phyloP scores from a whole-genome alignment of 1,284 basidiomycete genomes.

The Porphyrellus sp. region DNA sequence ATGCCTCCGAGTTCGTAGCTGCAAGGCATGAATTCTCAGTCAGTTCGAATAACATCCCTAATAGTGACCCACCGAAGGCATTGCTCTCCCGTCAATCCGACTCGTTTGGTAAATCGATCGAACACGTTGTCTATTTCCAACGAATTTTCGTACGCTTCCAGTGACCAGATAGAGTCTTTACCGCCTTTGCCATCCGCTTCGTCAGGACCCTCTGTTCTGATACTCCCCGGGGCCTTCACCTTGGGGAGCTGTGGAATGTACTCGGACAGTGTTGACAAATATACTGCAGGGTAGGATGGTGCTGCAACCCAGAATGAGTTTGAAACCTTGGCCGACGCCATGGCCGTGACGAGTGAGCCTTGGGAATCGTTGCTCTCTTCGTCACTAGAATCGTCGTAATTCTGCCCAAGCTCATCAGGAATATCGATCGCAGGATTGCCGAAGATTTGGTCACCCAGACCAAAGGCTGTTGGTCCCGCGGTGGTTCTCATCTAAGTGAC shows the following conservation, averaged over 20 bases:
- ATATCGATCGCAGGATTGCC: conserved; percentile 34
- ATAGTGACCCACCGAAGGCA: conserved; percentile 61
- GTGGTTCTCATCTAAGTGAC: conserved; percentile 20
- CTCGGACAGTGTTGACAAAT: conserved; percentile 69
- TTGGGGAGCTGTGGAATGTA: conserved; percentile 59
- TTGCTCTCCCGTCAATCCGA: conserved; percentile 66
- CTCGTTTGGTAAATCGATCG: conserved; percentile 71
- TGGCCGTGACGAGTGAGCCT: conserved; percentile 53
- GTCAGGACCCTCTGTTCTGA: conserved; percentile 38
- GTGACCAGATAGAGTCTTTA: conserved; percentile 53
- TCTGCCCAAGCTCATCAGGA: conserved; percentile 12
- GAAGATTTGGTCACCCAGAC: conserved; percentile 64
- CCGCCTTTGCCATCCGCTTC: conserved; percentile 41
- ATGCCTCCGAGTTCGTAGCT: conserved; percentile 76
- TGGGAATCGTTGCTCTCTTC: conserved; percentile 33
- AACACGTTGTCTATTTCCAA: conserved; percentile 74
- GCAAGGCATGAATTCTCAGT: conserved; percentile 1
- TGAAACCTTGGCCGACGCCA: conserved; percentile 52
- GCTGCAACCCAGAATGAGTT: conserved; percentile 62
- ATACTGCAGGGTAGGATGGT: conserved; percentile 64
- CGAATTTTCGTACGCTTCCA: conserved; percentile 77
- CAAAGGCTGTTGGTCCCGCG: conserved; percentile 40
- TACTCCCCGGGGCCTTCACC: conserved; percentile 42
- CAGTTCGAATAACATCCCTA: conserved; percentile 4
- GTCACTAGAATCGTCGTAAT: conserved; percentile 32